Evolutionary conservation across 345 rosid species (phyloP).

Genomic region (Acer saccharum): DNA sequence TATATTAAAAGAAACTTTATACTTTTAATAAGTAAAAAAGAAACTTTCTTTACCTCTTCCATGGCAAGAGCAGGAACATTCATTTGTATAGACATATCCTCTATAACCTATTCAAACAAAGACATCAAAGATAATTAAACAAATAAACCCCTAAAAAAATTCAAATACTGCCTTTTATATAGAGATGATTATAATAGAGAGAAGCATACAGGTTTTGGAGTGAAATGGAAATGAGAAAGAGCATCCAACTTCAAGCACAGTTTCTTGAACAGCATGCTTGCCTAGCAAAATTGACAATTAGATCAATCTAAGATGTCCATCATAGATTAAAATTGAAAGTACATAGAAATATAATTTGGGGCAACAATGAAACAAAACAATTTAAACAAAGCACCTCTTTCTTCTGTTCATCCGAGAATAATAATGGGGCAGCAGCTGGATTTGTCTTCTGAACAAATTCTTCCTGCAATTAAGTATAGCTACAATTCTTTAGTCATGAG

Average conservation of each 20-base stretch:
- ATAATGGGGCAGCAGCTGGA: conserved; percentile 65
- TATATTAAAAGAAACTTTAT: background rate
- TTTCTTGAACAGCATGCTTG: conserved; percentile 72
- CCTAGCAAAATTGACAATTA: conserved; percentile 45
- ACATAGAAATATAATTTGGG: background rate
- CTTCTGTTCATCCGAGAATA: conserved; percentile 83
- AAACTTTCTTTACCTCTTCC: conserved; percentile 74
- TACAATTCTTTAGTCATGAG: background rate
- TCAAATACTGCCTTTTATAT: background rate
- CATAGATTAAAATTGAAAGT: background rate
- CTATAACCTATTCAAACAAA: conserved; percentile 61
- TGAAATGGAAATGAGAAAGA: conserved; percentile 94
- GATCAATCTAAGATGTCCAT: background rate
- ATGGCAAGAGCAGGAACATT: conserved; percentile 97
- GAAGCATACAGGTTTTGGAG: conserved; percentile 89
- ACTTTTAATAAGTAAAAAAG: background rate
- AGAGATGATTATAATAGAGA: background rate
- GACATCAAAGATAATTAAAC: conserved; percentile 13
- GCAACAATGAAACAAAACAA: conserved; percentile 9
- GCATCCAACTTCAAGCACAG: conserved; percentile 95
- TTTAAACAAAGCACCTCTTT: conserved; percentile 53
- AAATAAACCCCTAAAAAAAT: background rate
- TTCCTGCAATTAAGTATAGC: conserved; percentile 53
- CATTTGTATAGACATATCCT: conserved; percentile 85
- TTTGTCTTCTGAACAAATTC: conserved; percentile 74